A percentile compares a stretch with the other conserved stretches of the same genome.
Evolutionary conservation across 495 filamentous ascomycete species (phyloP).

Genomic region (Penicillium robsamsonii): DNA sequence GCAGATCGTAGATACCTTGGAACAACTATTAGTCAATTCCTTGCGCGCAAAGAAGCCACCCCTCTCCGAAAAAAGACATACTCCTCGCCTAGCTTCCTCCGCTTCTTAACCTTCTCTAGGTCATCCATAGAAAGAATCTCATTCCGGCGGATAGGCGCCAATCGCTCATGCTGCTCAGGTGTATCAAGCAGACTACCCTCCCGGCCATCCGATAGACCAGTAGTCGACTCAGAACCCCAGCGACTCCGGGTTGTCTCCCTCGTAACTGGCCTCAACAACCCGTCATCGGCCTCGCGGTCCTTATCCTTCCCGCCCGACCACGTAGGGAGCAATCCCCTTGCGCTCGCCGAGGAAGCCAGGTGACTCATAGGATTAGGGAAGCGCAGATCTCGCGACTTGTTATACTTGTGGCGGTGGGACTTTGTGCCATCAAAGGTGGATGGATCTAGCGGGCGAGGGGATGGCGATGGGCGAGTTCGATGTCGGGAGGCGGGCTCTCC

Average conservation of each 20-base stretch:
- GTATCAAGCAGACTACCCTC: conserved; percentile 35
- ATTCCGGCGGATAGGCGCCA: conserved; percentile 31
- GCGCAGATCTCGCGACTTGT: conserved; percentile 39
- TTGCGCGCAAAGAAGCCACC: neutral
- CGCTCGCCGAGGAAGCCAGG: conserved; percentile 35
- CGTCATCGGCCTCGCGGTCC: conserved; percentile 35
- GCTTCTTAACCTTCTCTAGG: conserved; percentile 39
- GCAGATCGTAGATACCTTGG: conserved; percentile 38
- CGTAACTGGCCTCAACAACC: conserved; percentile 32
- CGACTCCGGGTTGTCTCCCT: conserved; percentile 35
- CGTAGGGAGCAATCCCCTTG: conserved; percentile 35
- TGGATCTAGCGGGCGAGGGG: conserved; percentile 11
- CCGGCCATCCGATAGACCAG: conserved; percentile 17
- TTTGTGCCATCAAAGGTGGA: conserved; percentile 25
- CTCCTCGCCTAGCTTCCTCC: conserved; percentile 48
- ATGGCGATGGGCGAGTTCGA: neutral
- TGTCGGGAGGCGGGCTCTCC: conserved; percentile 1
- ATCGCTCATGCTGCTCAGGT: conserved; percentile 31
- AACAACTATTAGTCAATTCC: conserved; percentile 3
- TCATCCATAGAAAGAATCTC: conserved; percentile 44
- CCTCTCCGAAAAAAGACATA: conserved; percentile 21
- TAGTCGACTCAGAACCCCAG: conserved; percentile 37
- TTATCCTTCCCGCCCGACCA: conserved; percentile 36
- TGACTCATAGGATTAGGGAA: conserved; percentile 41
- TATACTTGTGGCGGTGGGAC: conserved; percentile 31